Evolutionary conservation across 768 basidiomycete genomes (phyloP).

Genomic region (Crassisporium funariophilum): DNA sequence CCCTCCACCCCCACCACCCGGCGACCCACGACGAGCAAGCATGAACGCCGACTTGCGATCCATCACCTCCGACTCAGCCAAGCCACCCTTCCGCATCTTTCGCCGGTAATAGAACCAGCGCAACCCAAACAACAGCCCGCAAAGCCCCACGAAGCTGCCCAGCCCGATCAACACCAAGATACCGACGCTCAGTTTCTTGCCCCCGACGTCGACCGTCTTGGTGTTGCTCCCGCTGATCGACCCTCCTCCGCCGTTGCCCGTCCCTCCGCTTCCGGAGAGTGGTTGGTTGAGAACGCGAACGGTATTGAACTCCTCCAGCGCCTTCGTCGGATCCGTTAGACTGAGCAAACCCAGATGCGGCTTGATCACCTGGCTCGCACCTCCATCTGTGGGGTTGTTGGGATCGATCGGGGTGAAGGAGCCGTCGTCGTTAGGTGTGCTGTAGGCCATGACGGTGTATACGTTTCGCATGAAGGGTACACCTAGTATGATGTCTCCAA

Average conservation of each 20-base stretch:
- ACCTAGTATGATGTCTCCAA: constrained; percentile 77
- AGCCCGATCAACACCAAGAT: constrained; percentile 65
- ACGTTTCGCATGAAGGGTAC: constrained; percentile 77
- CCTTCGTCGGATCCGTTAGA: constrained; percentile 62
- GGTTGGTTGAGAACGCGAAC: constrained; percentile 71
- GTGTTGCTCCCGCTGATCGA: constrained; percentile 12
- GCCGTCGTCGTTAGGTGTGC: constrained; percentile 46
- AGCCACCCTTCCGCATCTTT: constrained; percentile 24
- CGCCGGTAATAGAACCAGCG: constrained; percentile 53
- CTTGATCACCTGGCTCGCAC: constrained; percentile 22
- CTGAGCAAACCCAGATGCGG: constrained; percentile 62
- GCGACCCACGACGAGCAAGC: constrained; percentile 32
- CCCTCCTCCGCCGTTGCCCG: constrained; percentile 10
- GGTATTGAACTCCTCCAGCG: constrained; percentile 66
- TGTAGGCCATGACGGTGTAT: constrained; percentile 77
- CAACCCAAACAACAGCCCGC: constrained; percentile 51
- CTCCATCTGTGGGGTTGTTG: constrained; percentile 10
- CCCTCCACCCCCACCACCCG: constrained; percentile 13
- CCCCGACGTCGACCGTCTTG: constrained; percentile 22
- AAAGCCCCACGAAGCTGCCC: constrained; percentile 58
- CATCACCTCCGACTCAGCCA: constrained; percentile 14
- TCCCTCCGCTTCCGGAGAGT: constrained; percentile 28
- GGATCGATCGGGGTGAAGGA: constrained; percentile 37
- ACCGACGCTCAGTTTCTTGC: constrained; percentile 55
- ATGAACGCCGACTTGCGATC: constrained; percentile 35